Base-by-base conservation (phyloP, 495 filamentous ascomycete species). In the Aspergillus cristatus region DNA sequence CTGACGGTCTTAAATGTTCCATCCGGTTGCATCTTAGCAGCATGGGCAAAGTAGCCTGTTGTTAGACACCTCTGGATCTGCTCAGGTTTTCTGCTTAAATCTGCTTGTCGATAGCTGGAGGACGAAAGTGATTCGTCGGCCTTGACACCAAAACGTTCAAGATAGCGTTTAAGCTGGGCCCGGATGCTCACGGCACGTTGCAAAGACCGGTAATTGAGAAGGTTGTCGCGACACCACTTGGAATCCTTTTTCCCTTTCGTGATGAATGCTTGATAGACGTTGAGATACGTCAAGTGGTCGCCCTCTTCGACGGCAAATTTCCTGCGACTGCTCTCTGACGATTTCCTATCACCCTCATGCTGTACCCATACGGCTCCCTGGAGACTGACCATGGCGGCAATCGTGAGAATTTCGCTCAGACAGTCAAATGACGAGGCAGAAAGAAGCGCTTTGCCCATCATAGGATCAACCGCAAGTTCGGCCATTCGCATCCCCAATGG, bases 221-320 rank as follows among this genome's bases (percentile, higher is more conserved):
- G 68, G 47, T 96, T 84, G 17, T 90, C 82, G 36, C 79, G 78
- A 54, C 88, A 95, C 76, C 91, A 98, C 48, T 76, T 80, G 2
- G 79, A 62, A 24, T 94, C 85, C 50, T 90, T 90, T 51, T 80
- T 82, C 6, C 86, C 87, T 37, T 81, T 84, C 1, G 83, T 89
- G 31, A 90, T 68, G 48, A 96, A 98, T 11, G 84, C 76, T 56
- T 89, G 82, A 57, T 94, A 99, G 14, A 88, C 84, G 51, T 99
- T 99, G 17, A 96, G 67, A 36, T 96, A 78, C 6, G 90, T 96
- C 28, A 99, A 69, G 51, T 97, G 91, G 51, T 99, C 91, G 2
- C 91, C 91, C 59, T 99, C 91, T 44, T 93, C 86, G 7, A 79
- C 87, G 1, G 90, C 83, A 48, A 97, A 99, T 41, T 84, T 90